Percentiles rank a stretch among this genome's conserved stretches.
phyloP scores from a whole-genome alignment of 2,329 filamentous ascomycete genomes.

The Pestalotiopsis fici region DNA sequence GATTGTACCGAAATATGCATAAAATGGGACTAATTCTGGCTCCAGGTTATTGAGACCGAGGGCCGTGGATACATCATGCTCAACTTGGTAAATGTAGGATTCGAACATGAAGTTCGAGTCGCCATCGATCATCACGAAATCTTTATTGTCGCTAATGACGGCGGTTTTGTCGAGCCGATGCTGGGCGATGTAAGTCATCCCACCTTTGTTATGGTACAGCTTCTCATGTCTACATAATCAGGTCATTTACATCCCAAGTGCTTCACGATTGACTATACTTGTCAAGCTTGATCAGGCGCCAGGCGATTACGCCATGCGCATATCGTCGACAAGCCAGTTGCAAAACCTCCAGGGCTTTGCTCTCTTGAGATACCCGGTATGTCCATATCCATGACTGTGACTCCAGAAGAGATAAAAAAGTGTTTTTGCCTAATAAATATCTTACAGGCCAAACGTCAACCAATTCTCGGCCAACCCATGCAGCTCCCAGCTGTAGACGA shows the following conservation, averaged over 20 bases:
- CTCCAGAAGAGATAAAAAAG: neutral
- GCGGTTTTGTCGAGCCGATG: slow-evolving; percentile 20
- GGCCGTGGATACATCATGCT: slow-evolving; percentile 18
- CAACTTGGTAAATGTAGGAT: slow-evolving; percentile 17
- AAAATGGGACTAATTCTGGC: neutral
- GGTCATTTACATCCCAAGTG: slow-evolving; percentile 19
- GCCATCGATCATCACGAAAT: slow-evolving; percentile 24
- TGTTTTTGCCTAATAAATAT: neutral
- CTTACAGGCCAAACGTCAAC: neutral
- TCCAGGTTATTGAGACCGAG: slow-evolving; percentile 15
- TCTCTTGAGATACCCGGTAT: slow-evolving; percentile 18
- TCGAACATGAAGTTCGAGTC: slow-evolving; percentile 16
- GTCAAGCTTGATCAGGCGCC: slow-evolving; percentile 17
- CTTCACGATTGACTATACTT: slow-evolving; percentile 18
- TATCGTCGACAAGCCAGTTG: slow-evolving; percentile 21
- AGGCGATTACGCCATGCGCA: slow-evolving; percentile 20
- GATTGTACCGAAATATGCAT: neutral
- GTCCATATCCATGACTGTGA: neutral
- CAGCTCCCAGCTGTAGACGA: slow-evolving; percentile 11
- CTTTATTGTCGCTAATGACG: slow-evolving; percentile 22
- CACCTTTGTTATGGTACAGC: neutral
- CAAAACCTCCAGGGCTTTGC: slow-evolving; percentile 23
- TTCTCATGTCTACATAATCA: neutral
- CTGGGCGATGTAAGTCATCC: slow-evolving; percentile 1
- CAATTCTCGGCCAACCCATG: slow-evolving; percentile 18